Conservation (phyloP, 768 basidiomycete genomes). For the Psilocybe tampanensis region DNA sequence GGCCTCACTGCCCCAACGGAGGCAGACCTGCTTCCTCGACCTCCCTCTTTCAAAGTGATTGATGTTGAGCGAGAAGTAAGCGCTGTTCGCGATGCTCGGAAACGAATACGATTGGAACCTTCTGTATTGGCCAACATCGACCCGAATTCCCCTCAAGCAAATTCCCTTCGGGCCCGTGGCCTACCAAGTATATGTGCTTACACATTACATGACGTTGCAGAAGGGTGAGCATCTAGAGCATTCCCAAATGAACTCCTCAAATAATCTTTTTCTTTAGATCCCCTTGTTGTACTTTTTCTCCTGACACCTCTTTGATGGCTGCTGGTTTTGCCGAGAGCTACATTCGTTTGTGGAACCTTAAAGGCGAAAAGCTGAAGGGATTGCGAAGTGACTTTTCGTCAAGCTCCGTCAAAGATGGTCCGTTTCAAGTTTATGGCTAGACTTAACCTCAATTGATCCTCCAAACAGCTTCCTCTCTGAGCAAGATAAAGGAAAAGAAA, state of each 20-base stretch:
- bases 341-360: conserved; percentile 92
- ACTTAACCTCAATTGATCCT: neutral
- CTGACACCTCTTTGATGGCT: conserved; percentile 90
- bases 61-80: conserved; percentile 94
- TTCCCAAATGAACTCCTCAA: neutral
- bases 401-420: conserved; percentile 70
- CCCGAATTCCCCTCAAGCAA: conserved; percentile 58
- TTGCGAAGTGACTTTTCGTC: conserved; percentile 75
- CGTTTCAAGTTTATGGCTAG: conserved; percentile 24
- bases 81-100: conserved; percentile 85
- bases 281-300: conserved; percentile 87
- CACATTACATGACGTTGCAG: conserved; percentile 92
- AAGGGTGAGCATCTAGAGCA: conserved; percentile 64
- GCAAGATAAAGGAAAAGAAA: conserved; percentile 76
- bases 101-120: conserved; percentile 90
- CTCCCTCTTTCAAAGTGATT: conserved; percentile 77
- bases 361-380: conserved; percentile 85
- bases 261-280: conserved; percentile 49
- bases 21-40: conserved; percentile 78
- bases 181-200: conserved; percentile 95
- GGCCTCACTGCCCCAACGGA: conserved; percentile 68
- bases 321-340: conserved; percentile 96
- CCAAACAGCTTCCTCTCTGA: conserved; percentile 55
- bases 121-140: conserved; percentile 60
- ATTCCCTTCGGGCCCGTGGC: conserved; percentile 59